Percentiles rank a stretch among this genome's conserved stretches.
Conservation (phyloP, 768 basidiomycete species). For the Podaxis sp. region DNA sequence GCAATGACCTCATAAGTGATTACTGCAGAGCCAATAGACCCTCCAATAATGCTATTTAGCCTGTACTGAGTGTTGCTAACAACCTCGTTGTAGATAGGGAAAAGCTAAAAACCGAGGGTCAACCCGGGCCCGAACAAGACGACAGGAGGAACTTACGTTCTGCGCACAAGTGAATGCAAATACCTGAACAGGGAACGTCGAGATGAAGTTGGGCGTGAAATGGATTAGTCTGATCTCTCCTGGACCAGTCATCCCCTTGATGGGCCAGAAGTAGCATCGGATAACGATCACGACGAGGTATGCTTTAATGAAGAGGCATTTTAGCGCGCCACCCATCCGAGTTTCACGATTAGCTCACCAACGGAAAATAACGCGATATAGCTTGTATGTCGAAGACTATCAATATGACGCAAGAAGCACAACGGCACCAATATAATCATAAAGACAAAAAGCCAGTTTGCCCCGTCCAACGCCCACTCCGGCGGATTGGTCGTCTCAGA, state of each 20-base stretch:
- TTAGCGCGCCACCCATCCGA: neutral
- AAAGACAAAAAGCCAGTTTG: constrained; percentile 79
- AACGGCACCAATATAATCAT: constrained; percentile 80
- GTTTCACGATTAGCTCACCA: constrained; percentile 47
- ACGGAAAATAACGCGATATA: constrained; percentile 91
- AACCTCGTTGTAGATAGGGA: constrained; percentile 93
- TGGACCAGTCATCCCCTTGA: constrained; percentile 57
- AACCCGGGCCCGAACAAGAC: neutral
- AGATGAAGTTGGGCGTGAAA: constrained; percentile 75
- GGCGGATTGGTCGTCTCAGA: constrained; percentile 67
- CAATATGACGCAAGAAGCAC: constrained; percentile 77
- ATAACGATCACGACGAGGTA: constrained; percentile 83
- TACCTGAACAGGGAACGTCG: constrained; percentile 91
- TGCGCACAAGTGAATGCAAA: constrained; percentile 93
- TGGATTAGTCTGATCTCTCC: constrained; percentile 74
- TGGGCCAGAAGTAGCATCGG: constrained; percentile 73
- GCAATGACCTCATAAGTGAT: constrained; percentile 88
- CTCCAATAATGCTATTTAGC: constrained; percentile 85
- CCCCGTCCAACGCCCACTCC: constrained; percentile 71
- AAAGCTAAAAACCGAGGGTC: constrained; percentile 54
- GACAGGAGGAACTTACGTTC: constrained; percentile 57
- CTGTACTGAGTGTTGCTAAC: constrained; percentile 74
- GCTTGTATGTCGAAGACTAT: constrained; percentile 88
- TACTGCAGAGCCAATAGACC: constrained; percentile 83
- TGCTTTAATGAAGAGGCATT: constrained; percentile 35